Base-by-base conservation (phyloP, 2,329 filamentous ascomycete genomes). In the Colletotrichum tropicale region DNA sequence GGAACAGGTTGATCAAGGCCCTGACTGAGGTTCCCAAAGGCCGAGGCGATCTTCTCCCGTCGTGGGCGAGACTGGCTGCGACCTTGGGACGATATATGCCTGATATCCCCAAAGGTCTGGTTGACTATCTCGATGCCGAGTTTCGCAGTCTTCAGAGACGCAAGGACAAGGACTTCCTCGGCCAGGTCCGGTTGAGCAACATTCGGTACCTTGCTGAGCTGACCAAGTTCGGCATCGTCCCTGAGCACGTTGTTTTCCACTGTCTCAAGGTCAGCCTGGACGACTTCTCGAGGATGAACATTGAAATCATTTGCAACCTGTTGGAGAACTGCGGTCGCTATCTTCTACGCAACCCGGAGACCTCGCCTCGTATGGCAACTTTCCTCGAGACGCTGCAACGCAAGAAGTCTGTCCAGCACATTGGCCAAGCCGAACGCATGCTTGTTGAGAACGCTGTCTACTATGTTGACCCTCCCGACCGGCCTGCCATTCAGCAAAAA, bases 221-320 rank as follows among this genome's bases (percentile, higher is more conserved):
- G 82, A 99, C 97, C 75, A 99, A 99, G 82, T 99, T 99, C 81
- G 96, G 97, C 36, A 95, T 98, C 36, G 97, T 99, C 10, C 97
- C 98, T 1, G 97, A 99, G 84, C 97, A 99, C 84, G 96, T 99
- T 78, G 98, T 99, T 70, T 99, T 99, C 82, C 97, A 99, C 82
- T 99, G 97, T 82, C 92, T 99, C 80, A 99, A 98, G 84, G 96
- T 99, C 83, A 98, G 96, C 79, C 87, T 99, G 32, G 97, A 99
- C 81, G 97, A 99, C 81, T 99, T 99, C 82, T 98, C 97, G 4
- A 92, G 96, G 76, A 98, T 98, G 94, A 99, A 99, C 81, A 98
- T 99, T 78, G 98, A 99, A 84, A 98, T 99, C 80, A 96, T 99
- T 78, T 98, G 96, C 81, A 98, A 98, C 81, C 89, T 99, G 32